Base-by-base conservation (phyloP, 805 yeast species). In the Candida methanosorbosa region DNA sequence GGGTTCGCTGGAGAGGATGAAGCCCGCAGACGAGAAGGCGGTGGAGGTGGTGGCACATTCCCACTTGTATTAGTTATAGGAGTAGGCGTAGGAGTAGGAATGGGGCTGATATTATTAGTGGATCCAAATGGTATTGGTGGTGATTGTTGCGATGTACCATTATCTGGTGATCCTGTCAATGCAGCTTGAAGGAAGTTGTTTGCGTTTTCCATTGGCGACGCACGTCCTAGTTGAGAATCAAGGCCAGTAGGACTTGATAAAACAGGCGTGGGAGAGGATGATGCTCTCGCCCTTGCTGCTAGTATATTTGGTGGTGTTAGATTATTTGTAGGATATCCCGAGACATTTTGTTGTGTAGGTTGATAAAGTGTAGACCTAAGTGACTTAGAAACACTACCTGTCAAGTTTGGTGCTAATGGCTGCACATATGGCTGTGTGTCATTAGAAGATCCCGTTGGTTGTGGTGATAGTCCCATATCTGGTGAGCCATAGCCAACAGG, bases 341-440 rank as follows among this genome's bases (percentile, higher is more conserved):
- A 11, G 8, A 21, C 11, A 21, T 21, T 21, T 11, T 9, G 8
- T 11, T 8, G 30, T 21, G 37, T 32, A 33, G 48, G 24, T 39
- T 39, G 35, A 43, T 38, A 21, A 38, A 46, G 18, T 49, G 56
- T n/a, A 37, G 50, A 28, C 35, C 58, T 46, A 55, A 56, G 52
- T 3, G 74, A 66, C 38, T 72, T 62, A 40, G 75, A 70, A 48
- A 68, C 78, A 35, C 72, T 73, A 39, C 79, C 79, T 4, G 78
- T 71, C 33, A 64, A 41, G 42, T 70, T 71, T 39, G 68, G 70
- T 35, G 68, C 66, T 49, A 60, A 51, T 26, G 77, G 75, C 44
- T 46, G 45, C n/a, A 32, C 6, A 14, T 4, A 19, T 9, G 32
- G 13, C 22, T 4, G 9, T 17, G 24, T 17, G 8, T 33, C 29